Evolutionary conservation across 1,284 basidiomycete genomes (phyloP), one percentile per base, ranked within the genome.

Genomic region (Cutaneotrichosporon sp.): DNA sequence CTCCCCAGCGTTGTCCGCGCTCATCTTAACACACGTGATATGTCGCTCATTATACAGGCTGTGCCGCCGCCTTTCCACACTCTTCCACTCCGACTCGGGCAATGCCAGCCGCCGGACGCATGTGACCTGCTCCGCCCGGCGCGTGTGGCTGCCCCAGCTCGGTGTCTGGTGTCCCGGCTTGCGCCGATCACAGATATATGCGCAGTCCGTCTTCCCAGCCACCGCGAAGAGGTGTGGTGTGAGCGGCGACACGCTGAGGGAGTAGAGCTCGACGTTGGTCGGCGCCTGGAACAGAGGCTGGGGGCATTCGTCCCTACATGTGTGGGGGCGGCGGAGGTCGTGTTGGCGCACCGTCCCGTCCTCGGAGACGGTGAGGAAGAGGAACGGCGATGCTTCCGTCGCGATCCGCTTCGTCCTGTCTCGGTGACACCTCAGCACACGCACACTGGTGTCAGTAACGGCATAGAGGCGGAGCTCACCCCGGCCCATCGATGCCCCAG

Each of bases 31-130:
- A 27, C 88, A 88, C 22, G 88, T 90, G 51, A 91, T 82, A 73
- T 90, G 86, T 80, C 54, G 72, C 61, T 56, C 79, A 68, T 56
- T 42, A 50, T 60, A 61, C 77, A 76, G 52, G 69, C 65, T 38
- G 17, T 44, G 46, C 39, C 55, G n/a, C n/a, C n/a, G 48, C 8
- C 51, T 55, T 8, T 46, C 35, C 25, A 64, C 61, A 12, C 46
- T 57, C 24, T 60, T 58, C 73, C 66, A 73, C 45, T 78, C 39
- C 68, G 65, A 54, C 57, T 71, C 59, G 0, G 65, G 59, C 39
- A 87, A 77, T 11, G 88, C 89, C 65, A 96, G 90, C 27, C 86
- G 81, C 48, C 91, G 81, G 7, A 96, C 89, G 66, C 91, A 94
- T 34, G 86, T 85, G 81, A 70, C 63, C 79, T 78, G 64, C 16